Conservation (phyloP, 2,329 filamentous ascomycete species). For the Cladosporium cucumerinum region DNA sequence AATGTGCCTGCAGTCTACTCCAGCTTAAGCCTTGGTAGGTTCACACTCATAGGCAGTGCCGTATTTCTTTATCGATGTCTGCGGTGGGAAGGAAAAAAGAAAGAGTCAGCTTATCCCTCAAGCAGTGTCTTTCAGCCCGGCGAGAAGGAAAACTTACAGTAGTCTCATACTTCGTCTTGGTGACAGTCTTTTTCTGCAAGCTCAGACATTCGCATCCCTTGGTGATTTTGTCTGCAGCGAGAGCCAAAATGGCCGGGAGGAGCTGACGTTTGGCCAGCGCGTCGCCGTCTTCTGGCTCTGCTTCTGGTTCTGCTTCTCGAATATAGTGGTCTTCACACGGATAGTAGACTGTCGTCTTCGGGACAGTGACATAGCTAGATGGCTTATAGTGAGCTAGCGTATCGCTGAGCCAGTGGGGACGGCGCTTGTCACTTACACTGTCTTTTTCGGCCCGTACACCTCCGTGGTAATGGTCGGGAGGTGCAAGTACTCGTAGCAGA, state of each 20-base stretch:
- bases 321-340: no score
- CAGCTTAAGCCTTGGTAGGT: background rate
- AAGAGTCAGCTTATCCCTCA: no score
- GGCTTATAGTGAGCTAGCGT: background rate
- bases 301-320: background rate
- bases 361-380: background rate
- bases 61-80: background rate
- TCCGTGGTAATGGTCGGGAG: background rate
- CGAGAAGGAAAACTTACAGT: no score
- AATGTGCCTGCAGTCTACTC: background rate
- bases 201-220: background rate
- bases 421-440: background rate
- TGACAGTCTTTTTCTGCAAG: background rate
- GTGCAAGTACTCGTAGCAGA: background rate
- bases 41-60: background rate
- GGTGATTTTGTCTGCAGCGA: background rate
- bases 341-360: no score
- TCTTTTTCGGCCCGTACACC: background rate
- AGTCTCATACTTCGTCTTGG: background rate
- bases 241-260: background rate
- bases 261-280: background rate
- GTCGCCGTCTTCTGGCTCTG: background rate
- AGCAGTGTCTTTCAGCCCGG: no score
- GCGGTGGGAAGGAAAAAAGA: no score
- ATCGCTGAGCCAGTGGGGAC: background rate